Percentiles rank a stretch among this genome's conserved stretches.
These are phyloP conservation scores for Phytophthora megakarya DNA, from an alignment of 352 stramenopile genomes.

Conservation along the genomic window DNA sequence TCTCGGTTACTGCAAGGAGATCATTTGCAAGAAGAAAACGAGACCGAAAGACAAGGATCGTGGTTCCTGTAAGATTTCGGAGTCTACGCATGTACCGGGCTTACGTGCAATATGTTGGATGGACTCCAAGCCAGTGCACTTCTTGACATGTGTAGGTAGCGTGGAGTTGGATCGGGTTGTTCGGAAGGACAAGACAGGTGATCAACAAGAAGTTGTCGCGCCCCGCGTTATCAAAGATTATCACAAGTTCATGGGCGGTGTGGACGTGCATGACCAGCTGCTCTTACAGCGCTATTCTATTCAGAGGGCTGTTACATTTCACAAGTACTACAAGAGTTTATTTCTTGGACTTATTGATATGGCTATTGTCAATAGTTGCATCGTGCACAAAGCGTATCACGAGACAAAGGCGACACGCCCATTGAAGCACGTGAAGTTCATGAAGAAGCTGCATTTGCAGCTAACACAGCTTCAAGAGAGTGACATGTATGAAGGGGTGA, in stretches of 20 bases:
- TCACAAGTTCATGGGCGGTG: neutral
- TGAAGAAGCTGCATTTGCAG: conserved; percentile 3
- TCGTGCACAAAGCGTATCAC: conserved; percentile 19
- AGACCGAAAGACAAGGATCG: no score
- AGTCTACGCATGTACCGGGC: no score
- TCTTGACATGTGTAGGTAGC: no score
- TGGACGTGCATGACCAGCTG: conserved; percentile 21
- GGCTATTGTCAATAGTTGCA: conserved; percentile 27
- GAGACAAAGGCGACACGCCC: neutral
- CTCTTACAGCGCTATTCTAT: conserved; percentile 21
- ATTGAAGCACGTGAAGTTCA: neutral
- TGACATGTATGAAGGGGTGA: neutral
- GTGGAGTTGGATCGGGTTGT: no score
- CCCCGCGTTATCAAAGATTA: no score
- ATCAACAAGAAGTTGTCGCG: no score
- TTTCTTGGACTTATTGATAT: conserved; percentile 24
- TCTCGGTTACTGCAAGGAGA: conserved; percentile 15
- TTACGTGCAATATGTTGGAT: no score
- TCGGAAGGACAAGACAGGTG: no score
- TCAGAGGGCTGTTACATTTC: conserved; percentile 10
- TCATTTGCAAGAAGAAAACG: neutral
- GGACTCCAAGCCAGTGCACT: no score
- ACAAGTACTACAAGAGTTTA: conserved; percentile 31
- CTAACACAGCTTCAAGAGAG: neutral
- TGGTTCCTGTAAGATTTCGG: no score